phyloP scores from a whole-genome alignment of 495 filamentous ascomycete species.

The Lasiosphaeria hispida region DNA sequence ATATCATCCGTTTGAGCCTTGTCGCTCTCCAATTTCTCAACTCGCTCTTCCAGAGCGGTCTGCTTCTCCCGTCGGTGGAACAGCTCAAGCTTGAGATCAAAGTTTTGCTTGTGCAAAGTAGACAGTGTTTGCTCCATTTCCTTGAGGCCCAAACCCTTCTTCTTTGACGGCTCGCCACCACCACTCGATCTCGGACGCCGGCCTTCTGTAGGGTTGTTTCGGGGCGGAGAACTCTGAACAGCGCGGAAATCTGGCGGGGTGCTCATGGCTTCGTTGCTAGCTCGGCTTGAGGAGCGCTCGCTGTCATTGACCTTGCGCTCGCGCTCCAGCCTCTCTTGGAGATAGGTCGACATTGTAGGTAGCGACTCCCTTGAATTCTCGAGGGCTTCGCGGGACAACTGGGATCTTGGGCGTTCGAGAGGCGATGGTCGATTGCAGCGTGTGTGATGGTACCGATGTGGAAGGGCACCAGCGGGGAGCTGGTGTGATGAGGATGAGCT shows the following conservation, averaged over 20 bases:
- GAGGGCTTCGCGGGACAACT: conserved; percentile 32
- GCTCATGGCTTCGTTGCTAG: conserved; percentile 34
- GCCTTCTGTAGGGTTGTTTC: conserved; percentile 27
- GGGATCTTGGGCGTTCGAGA: conserved; percentile 27
- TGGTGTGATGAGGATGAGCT: conserved; percentile 35
- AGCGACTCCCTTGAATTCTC: conserved; percentile 28
- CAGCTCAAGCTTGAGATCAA: conserved; percentile 83
- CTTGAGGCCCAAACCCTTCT: conserved; percentile 46
- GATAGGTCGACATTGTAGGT: conserved; percentile 39
- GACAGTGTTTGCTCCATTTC: conserved; percentile 48
- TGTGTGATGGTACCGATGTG: conserved; percentile 34
- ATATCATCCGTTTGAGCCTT: conserved; percentile 53
- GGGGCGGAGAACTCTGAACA: conserved; percentile 33
- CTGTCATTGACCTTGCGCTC: conserved; percentile 46
- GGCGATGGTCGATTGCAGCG: conserved; percentile 16
- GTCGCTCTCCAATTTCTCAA: conserved; percentile 58
- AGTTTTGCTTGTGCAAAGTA: conserved; percentile 81
- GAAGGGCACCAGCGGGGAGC: conserved; percentile 9
- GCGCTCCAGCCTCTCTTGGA: conserved; percentile 51
- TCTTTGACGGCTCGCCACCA: conserved; percentile 33
- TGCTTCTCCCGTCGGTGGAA: conserved; percentile 66
- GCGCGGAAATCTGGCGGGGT: conserved; percentile 21
- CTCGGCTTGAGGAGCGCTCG: conserved; percentile 38
- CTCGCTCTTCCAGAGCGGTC: conserved; percentile 54
- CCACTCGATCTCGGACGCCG: conserved; percentile 35